phyloP scores from a whole-genome alignment of 371 early-diverging fungal genomes.

The Mucor racemosus region DNA sequence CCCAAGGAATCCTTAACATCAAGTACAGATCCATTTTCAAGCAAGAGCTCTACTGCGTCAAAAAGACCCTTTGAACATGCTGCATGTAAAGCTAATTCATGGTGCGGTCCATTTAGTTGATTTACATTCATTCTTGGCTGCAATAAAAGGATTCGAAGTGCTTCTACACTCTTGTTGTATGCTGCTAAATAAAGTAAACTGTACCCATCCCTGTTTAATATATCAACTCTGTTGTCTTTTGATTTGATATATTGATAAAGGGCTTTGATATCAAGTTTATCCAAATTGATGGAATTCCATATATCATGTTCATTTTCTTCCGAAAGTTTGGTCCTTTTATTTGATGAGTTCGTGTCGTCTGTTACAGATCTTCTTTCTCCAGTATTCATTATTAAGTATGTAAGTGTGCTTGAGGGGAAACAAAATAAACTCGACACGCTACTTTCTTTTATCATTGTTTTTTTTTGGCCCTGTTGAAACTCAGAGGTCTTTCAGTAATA shows the following conservation, averaged over 20 bases:
- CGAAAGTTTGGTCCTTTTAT: neutral
- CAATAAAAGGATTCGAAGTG: constrained; percentile 45
- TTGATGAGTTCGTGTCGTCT: neutral
- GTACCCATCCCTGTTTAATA: constrained; percentile 36
- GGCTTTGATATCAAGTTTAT: constrained; percentile 43
- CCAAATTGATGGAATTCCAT: constrained; percentile 42
- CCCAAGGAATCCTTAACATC: constrained; percentile 68
- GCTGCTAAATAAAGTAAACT: constrained; percentile 52
- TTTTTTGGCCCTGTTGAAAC: no score
- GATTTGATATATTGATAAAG: constrained; percentile 47
- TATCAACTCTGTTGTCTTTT: constrained; percentile 23
- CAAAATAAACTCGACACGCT: no score
- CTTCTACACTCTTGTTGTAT: constrained; percentile 45
- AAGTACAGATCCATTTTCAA: constrained; percentile 49
- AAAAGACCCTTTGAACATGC: constrained; percentile 37
- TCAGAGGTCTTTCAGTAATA: no score
- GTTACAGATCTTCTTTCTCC: neutral
- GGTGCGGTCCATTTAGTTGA: constrained; percentile 44
- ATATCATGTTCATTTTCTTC: constrained; percentile 13
- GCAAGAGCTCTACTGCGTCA: constrained; percentile 49
- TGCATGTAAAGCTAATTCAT: constrained; percentile 50
- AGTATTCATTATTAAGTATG: neutral
- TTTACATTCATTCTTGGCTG: constrained; percentile 44
- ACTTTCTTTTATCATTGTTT: no score
- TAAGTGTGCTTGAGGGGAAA: no score